These are phyloP conservation scores for Alternaria consortialis DNA, from an alignment of 2,329 filamentous ascomycete species.

Conservation along the genomic window DNA sequence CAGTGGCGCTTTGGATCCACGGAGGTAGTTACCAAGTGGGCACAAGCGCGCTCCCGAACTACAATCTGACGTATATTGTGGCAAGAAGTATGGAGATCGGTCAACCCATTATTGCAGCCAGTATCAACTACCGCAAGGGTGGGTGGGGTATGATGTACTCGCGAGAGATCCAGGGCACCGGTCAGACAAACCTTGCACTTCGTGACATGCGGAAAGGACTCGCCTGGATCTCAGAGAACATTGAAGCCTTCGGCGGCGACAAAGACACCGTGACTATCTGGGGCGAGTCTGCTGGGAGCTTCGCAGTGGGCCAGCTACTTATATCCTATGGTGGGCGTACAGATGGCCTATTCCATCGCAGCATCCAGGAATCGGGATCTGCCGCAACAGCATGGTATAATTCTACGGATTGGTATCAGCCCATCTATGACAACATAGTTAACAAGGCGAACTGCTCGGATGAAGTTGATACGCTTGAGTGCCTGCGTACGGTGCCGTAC, in stretches of 20 bases:
- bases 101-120: constrained; percentile 47
- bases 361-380: constrained; percentile 50
- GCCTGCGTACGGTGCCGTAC: constrained; percentile 69
- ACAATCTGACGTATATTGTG: constrained; percentile 70
- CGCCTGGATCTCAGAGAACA: constrained; percentile 57
- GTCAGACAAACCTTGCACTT: constrained; percentile 49
- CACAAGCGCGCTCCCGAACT: constrained; percentile 57
- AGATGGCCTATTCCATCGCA: constrained; percentile 49
- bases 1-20: constrained; percentile 70
- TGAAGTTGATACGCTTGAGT: constrained; percentile 51
- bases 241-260: constrained; percentile 55
- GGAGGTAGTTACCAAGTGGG: constrained; percentile 58
- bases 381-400: constrained; percentile 53
- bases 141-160: constrained; percentile 74
- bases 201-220: constrained; percentile 58
- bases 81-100: constrained; percentile 53
- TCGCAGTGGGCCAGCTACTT: constrained; percentile 49
- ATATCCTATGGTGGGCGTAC: constrained; percentile 47
- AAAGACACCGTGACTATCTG: constrained; percentile 57
- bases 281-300: constrained; percentile 58
- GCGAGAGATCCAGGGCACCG: constrained; percentile 56
- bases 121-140: constrained; percentile 63
- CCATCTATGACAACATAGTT: constrained; percentile 49
- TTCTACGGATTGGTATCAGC: constrained; percentile 60
- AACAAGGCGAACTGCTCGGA: constrained; percentile 66